A percentile compares a stretch with the other conserved stretches of the same genome.
These are phyloP conservation scores for Colletotrichum brevisporum DNA, from an alignment of 2,329 filamentous ascomycete genomes.

Conservation along the genomic window DNA sequence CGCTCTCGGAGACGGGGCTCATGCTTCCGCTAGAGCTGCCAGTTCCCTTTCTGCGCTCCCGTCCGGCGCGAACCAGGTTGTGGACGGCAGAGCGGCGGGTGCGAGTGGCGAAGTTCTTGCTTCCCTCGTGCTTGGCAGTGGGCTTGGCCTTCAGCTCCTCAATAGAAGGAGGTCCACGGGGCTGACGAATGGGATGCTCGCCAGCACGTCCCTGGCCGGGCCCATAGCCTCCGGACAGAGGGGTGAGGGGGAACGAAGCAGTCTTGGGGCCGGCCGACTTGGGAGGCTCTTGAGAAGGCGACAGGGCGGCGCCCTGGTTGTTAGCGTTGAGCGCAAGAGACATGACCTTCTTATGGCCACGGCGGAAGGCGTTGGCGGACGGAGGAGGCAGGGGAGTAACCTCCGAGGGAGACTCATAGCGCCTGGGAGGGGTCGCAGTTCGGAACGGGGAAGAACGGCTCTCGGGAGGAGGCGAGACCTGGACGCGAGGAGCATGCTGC, in stretches of 20 bases:
- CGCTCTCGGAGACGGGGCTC: conserved; percentile 89
- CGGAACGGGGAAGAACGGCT: conserved; percentile 66
- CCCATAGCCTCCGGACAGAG: conserved; percentile 87
- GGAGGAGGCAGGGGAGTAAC: conserved; percentile 83
- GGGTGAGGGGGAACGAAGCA: conserved; percentile 83
- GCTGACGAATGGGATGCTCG: conserved; percentile 94
- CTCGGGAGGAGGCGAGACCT: conserved; percentile 85
- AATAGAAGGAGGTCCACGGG: conserved; percentile 89
- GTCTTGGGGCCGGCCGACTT: conserved; percentile 82
- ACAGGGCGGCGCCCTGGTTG: conserved; percentile 57
- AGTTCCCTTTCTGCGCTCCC: conserved; percentile 86
- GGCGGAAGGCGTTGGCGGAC: conserved; percentile 92
- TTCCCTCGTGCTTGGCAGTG: conserved; percentile 93
- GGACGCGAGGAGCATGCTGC: conserved; percentile 77
- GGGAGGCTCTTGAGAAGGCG: conserved; percentile 58
- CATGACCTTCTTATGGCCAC: conserved; percentile 90
- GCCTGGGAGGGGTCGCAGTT: conserved; percentile 76
- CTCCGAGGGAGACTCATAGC: conserved; percentile 78
- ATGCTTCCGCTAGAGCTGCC: conserved; percentile 81
- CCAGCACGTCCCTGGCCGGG: conserved; percentile 94
- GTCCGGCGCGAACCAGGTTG: conserved; percentile 90
- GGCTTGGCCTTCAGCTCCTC: conserved; percentile 93
- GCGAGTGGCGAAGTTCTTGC: conserved; percentile 96
- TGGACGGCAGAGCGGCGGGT: conserved; percentile 93
- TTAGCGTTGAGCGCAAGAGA: conserved; percentile 77